phyloP scores from a whole-genome alignment of 75 land plant genomes.

The Cunninghamia lanceolata region DNA sequence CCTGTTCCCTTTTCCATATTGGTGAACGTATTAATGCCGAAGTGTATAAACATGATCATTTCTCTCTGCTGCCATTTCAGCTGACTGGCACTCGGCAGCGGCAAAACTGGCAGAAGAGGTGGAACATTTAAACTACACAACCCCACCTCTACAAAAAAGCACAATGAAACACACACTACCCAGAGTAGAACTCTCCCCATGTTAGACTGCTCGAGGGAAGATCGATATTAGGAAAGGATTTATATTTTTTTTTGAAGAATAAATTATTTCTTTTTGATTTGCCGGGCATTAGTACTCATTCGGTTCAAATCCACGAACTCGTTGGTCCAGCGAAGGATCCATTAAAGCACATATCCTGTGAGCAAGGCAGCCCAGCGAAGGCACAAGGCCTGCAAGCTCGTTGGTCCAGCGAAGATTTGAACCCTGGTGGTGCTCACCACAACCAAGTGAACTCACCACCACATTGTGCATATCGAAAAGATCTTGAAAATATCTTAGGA shows the following conservation, averaged over 20 bases:
- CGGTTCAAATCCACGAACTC: too few relatives aligned
- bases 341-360: too few relatives aligned
- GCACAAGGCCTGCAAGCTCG: too few relatives aligned
- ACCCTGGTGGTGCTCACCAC: too few relatives aligned
- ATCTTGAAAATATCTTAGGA: too few relatives aligned
- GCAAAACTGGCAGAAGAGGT: constrained; percentile 77
- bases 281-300: too few relatives aligned
- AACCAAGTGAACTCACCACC: too few relatives aligned
- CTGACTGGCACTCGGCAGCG: constrained; percentile 68
- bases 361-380: too few relatives aligned
- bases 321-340: too few relatives aligned
- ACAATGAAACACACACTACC: neutral
- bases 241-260: neutral
- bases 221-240: neutral
- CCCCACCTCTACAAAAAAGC: neutral
- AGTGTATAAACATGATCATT: constrained; percentile 80
- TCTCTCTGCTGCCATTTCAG: constrained; percentile 83
- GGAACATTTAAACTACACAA: constrained; percentile 10
- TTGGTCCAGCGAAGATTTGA: too few relatives aligned
- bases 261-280: too few relatives aligned
- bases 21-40: constrained; percentile 95
- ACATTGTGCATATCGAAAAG: too few relatives aligned
- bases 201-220: neutral
- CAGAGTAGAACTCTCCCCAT: neutral
- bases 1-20: constrained; percentile 88